Conservation (phyloP, 179 eudicot species). For the Beta macrorhiza region DNA sequence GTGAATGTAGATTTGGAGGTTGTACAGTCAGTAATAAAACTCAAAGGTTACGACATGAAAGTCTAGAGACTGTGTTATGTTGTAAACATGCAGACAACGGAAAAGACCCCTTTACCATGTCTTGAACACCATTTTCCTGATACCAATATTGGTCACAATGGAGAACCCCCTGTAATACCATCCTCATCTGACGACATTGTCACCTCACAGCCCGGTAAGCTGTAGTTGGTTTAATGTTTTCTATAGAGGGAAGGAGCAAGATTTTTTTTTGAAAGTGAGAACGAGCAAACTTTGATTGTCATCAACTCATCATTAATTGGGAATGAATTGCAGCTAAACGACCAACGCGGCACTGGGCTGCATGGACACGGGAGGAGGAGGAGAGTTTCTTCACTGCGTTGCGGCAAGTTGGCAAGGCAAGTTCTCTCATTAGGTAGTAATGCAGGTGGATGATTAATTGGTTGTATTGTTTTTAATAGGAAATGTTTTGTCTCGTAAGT, state of each 20-base stretch:
- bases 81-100: constrained; percentile 51
- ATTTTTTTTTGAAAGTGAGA: background rate
- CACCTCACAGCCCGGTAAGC: constrained; percentile 54
- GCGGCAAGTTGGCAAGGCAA: constrained; percentile 98
- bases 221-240: constrained; percentile 15
- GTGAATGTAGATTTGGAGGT: constrained; percentile 5
- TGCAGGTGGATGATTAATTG: background rate
- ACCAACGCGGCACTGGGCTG: constrained; percentile 95
- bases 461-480: constrained; percentile 16
- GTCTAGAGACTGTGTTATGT: constrained; percentile 30
- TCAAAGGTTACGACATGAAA: constrained; percentile 21
- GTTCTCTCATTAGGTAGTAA: constrained; percentile 7
- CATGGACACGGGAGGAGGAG: constrained; percentile 98
- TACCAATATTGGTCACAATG: constrained; percentile 35
- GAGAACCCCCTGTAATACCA: constrained; percentile 34
- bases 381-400: constrained; percentile 90
- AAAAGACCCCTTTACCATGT: constrained; percentile 36
- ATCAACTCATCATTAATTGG: background rate
- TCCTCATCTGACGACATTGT: constrained; percentile 47
- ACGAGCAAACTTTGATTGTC: constrained; percentile 17
- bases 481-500: constrained; percentile 11
- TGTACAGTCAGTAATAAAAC: background rate
- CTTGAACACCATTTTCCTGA: constrained; percentile 37
- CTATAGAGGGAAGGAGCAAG: constrained; percentile 3
- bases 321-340: constrained; percentile 53